Evolutionary conservation across 768 basidiomycete genomes (phyloP).

Genomic region (Termitomyces sp.): DNA sequence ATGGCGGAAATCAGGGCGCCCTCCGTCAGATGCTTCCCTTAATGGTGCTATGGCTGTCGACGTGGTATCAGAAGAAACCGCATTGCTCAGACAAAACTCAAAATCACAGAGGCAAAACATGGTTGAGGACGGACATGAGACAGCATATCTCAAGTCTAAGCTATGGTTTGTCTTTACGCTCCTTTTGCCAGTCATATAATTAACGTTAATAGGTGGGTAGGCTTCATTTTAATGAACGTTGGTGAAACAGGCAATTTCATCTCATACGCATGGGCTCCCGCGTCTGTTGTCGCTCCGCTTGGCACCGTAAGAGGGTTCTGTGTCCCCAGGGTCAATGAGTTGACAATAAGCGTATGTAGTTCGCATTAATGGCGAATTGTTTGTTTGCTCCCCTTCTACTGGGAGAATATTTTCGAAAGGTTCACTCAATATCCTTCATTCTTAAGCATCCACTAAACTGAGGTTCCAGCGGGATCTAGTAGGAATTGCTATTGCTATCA

Average conservation of each 20-base stretch:
- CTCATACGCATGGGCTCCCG: slow-evolving; percentile 86
- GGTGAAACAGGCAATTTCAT: slow-evolving; percentile 91
- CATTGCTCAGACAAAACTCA: slow-evolving; percentile 18
- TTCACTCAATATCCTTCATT: slow-evolving; percentile 24
- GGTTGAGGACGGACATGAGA: slow-evolving; percentile 48
- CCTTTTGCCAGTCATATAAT: neutral
- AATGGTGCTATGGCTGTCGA: slow-evolving; percentile 32
- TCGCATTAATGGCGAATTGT: slow-evolving; percentile 94
- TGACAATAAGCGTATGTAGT: slow-evolving; percentile 40
- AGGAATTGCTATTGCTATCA: slow-evolving; percentile 73
- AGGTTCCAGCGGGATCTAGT: slow-evolving; percentile 61
- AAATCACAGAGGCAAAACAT: slow-evolving; percentile 12
- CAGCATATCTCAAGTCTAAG: slow-evolving; percentile 78
- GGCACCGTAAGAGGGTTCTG: slow-evolving; percentile 67
- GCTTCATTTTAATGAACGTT: slow-evolving; percentile 83
- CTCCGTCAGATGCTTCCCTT: slow-evolving; percentile 2
- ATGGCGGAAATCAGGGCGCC: slow-evolving; percentile 13
- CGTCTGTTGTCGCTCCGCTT: slow-evolving; percentile 90
- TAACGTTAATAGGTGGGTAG: slow-evolving; percentile 66
- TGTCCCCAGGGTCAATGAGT: slow-evolving; percentile 1
- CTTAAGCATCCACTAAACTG: slow-evolving; percentile 12
- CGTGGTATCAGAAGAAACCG: slow-evolving; percentile 33
- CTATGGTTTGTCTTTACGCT: slow-evolving; percentile 53
- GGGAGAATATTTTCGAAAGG: slow-evolving; percentile 77
- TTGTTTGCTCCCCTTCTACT: slow-evolving; percentile 86